Percentiles rank a stretch among this genome's conserved stretches.
These are phyloP conservation scores for Schwanniomyces polymorphus DNA, from an alignment of 805 yeast species.

Conservation along the genomic window DNA sequence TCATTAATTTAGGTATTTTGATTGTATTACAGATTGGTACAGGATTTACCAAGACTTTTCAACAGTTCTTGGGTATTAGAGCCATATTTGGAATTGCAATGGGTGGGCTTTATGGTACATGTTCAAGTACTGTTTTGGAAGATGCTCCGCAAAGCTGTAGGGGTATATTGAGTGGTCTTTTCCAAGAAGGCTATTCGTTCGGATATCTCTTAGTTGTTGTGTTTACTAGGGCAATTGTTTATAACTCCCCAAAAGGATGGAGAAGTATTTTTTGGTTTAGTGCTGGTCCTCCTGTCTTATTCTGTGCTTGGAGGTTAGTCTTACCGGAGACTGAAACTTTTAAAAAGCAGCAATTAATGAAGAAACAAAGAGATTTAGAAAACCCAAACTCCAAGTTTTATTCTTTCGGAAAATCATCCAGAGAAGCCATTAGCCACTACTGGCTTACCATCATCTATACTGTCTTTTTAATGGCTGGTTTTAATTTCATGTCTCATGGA, in stretches of 20 bases:
- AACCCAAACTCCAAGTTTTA: slow-evolving; percentile 6
- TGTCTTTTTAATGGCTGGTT: slow-evolving; percentile 60
- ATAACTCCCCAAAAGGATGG: slow-evolving; percentile 53
- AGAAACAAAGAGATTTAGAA: slow-evolving; percentile 11
- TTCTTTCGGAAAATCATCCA: slow-evolving; percentile 23
- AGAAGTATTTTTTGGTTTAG: slow-evolving; percentile 69
- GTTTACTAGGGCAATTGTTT: slow-evolving; percentile 63
- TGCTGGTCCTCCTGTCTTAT: slow-evolving; percentile 51
- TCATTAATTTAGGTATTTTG: slow-evolving; percentile 45
- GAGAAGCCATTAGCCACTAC: slow-evolving; percentile 37
- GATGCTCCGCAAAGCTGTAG: slow-evolving; percentile 53
- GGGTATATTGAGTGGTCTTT: slow-evolving; percentile 63
- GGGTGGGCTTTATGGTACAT: slow-evolving; percentile 59
- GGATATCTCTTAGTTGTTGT: slow-evolving; percentile 67
- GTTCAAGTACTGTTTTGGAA: slow-evolving; percentile 54
- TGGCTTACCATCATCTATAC: slow-evolving; percentile 63
- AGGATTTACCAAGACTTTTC: slow-evolving; percentile 57
- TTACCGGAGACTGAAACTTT: slow-evolving; percentile 52
- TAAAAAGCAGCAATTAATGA: slow-evolving; percentile 26
- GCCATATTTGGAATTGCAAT: slow-evolving; percentile 59
- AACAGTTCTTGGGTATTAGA: slow-evolving; percentile 61
- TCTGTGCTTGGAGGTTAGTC: slow-evolving; percentile 30
- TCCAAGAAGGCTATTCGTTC: slow-evolving; percentile 80
- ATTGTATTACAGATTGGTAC: slow-evolving; percentile 60
- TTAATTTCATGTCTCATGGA: slow-evolving; percentile 73